phyloP scores from a whole-genome alignment of 2,329 filamentous ascomycete species.

The Aspergillus udagawae region DNA sequence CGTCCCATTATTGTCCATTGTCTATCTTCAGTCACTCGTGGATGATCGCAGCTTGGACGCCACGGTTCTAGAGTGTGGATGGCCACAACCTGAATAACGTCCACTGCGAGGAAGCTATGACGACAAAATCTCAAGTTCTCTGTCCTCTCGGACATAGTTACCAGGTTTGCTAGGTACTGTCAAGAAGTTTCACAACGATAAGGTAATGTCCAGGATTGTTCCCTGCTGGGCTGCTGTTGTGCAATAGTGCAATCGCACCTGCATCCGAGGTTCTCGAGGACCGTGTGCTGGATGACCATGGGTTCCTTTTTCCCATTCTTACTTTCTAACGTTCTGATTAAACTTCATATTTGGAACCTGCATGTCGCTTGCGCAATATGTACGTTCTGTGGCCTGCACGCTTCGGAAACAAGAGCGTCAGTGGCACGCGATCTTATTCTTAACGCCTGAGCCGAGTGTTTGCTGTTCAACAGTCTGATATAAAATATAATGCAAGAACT shows the following conservation, averaged over 20 bases:
- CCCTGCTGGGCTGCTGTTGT: background rate
- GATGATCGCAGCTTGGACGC: conserved; percentile 1
- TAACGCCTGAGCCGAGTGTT: background rate
- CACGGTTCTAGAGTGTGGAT: conserved; percentile 7
- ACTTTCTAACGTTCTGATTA: background rate
- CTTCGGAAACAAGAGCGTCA: background rate
- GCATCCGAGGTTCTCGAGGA: background rate
- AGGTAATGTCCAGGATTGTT: background rate
- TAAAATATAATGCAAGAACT: background rate
- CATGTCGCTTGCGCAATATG: background rate
- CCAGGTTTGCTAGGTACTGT: background rate
- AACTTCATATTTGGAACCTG: background rate
- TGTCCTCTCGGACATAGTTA: background rate
- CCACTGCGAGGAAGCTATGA: background rate
- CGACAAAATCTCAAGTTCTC: background rate
- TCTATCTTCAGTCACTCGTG: conserved; percentile 1
- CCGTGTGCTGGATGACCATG: background rate
- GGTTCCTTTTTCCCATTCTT: background rate
- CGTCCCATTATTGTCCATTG: background rate
- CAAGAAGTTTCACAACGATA: background rate
- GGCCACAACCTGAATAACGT: background rate
- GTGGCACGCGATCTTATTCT: background rate
- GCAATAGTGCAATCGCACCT: background rate
- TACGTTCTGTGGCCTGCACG: background rate
- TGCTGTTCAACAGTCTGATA: background rate